Conservation (phyloP, 1,284 basidiomycete species). For the Mycena sp. region DNA sequence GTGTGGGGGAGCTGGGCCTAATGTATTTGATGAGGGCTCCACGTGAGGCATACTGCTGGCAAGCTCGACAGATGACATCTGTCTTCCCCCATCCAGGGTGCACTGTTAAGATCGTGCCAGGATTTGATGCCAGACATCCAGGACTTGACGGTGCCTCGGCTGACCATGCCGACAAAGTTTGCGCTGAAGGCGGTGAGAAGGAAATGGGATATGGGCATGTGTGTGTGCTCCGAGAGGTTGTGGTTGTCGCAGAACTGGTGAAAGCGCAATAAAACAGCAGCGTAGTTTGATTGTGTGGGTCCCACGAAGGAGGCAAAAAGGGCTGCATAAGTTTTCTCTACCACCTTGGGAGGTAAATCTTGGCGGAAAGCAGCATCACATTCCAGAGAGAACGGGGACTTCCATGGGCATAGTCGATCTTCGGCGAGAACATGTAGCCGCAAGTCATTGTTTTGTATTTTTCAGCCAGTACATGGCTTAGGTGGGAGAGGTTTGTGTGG, state of each 20-base stretch:
- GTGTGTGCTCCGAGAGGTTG: slow-evolving; percentile 14
- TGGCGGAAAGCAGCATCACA: neutral
- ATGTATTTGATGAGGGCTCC: too few species aligned
- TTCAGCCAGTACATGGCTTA: neutral
- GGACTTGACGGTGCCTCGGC: slow-evolving; percentile 1
- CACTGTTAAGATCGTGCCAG: slow-evolving; percentile 22
- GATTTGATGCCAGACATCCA: slow-evolving; percentile 20
- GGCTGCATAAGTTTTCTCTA: neutral
- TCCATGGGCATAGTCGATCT: slow-evolving; percentile 36
- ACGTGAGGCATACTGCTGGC: too few species aligned
- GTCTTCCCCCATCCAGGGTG: slow-evolving; percentile 23
- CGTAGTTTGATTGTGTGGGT: slow-evolving; percentile 24
- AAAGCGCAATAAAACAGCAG: slow-evolving; percentile 35
- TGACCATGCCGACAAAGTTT: slow-evolving; percentile 2
- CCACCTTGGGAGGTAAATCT: neutral
- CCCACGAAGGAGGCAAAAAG: neutral
- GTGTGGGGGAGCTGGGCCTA: too few species aligned
- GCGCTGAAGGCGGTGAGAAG: slow-evolving; percentile 11
- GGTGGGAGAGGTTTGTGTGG: neutral
- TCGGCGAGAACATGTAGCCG: slow-evolving; percentile 36
- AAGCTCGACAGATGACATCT: too few species aligned
- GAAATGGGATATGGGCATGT: slow-evolving; percentile 30
- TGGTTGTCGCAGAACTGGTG: slow-evolving; percentile 34
- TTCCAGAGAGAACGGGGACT: slow-evolving; percentile 29
- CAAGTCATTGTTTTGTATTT: slow-evolving; percentile 10